phyloP scores from a whole-genome alignment of 192 early-diverging fungal genomes.

The Mortierella antarctica region DNA sequence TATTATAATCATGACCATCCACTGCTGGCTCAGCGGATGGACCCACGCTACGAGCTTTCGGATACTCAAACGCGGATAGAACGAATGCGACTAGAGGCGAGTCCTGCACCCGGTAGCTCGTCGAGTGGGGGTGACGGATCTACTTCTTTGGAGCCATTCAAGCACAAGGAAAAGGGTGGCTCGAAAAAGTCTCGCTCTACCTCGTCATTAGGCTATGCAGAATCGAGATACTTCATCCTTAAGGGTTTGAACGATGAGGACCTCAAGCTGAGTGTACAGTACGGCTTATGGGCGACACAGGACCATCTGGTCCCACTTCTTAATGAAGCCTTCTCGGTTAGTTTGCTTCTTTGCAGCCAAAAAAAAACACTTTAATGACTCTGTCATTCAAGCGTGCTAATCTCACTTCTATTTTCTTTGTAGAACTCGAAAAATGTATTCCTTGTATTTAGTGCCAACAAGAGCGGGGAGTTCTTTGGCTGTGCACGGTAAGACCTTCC shows the following conservation, averaged over 20 bases:
- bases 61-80: conserved; percentile 30
- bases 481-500: conserved; percentile 48
- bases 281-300: conserved; percentile 62
- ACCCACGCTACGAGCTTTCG: conserved; percentile 5
- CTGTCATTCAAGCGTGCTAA: neutral
- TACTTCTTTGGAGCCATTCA: neutral
- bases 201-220: conserved; percentile 34
- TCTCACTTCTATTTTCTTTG: neutral
- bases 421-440: conserved; percentile 57
- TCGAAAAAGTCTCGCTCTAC: conserved; percentile 43
- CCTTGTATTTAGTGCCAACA: conserved; percentile 64
- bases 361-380: neutral
- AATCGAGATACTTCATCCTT: conserved; percentile 58
- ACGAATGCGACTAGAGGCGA: conserved; percentile 29
- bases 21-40: neutral
- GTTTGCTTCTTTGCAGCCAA: neutral
- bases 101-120: conserved; percentile 30
- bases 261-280: conserved; percentile 60
- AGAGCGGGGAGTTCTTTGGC: conserved; percentile 65
- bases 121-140: conserved; percentile 26
- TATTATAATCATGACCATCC: conserved; percentile 8
- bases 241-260: conserved; percentile 64
- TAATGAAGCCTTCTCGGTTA: conserved; percentile 58
- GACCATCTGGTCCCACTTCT: conserved; percentile 59
- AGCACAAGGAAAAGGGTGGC: neutral